Evolutionary conservation across 2,329 filamentous ascomycete species (phyloP).

Genomic region (Paraphoma chrysanthemicola): DNA sequence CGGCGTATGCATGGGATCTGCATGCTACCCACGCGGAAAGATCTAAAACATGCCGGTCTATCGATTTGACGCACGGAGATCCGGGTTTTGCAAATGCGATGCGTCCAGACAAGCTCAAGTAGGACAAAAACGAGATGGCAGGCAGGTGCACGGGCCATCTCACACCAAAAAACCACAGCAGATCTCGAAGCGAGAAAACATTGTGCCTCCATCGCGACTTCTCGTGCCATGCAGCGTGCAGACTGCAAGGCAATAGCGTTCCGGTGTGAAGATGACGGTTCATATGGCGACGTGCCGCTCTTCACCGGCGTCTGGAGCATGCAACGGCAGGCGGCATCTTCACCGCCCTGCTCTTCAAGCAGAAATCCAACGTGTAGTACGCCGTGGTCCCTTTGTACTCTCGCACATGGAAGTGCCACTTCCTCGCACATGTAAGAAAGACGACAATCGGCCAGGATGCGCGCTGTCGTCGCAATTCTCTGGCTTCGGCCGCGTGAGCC

Average conservation of each 20-base stretch:
- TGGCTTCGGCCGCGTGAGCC: too few species aligned
- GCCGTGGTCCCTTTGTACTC: not conserved
- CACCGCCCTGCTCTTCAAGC: not conserved
- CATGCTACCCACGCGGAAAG: conserved; percentile 15
- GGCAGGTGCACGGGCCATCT: conserved; percentile 12
- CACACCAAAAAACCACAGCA: not conserved
- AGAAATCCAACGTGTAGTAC: not conserved
- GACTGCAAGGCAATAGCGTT: not conserved
- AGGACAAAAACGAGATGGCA: conserved; percentile 1
- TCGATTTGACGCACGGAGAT: conserved; percentile 13
- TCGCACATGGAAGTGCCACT: not conserved
- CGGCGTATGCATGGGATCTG: conserved; percentile 19
- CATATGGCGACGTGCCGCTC: not conserved
- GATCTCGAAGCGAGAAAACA: conserved; percentile 4
- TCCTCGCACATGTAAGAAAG: not conserved
- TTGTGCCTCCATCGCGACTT: conserved; percentile 9
- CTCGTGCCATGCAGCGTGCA: conserved; percentile 5
- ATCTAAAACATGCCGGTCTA: conserved; percentile 18
- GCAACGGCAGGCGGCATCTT: not conserved
- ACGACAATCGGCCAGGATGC: too few species aligned
- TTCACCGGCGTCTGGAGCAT: not conserved
- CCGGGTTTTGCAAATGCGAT: not conserved
- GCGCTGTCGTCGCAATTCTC: too few species aligned
- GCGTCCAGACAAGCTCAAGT: conserved; percentile 9
- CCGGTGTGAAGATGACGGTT: not conserved